Conservation (phyloP, 148 eudicot genomes). For the Oxyria digyna region DNA sequence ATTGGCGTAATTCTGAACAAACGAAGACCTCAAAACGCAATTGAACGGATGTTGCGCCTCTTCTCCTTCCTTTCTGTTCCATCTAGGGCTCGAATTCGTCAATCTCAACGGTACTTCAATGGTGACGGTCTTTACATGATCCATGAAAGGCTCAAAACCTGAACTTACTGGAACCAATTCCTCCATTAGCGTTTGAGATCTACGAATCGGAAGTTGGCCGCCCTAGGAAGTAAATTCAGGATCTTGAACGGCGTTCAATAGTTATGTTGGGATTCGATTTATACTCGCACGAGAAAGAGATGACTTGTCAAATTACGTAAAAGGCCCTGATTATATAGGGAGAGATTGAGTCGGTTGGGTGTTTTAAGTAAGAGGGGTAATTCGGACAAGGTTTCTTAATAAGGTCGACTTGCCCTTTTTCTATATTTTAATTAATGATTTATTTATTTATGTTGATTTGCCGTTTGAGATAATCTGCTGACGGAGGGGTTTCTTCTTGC, state of each 20-base stretch:
- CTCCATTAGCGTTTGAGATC: slow-evolving; percentile 4
- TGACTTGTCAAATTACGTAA: background rate
- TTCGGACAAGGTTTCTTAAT: background rate
- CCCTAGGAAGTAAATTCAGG: slow-evolving; percentile 11
- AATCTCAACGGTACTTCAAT: slow-evolving; percentile 5
- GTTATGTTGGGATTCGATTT: background rate
- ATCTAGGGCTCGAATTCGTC: background rate
- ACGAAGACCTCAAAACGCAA: slow-evolving; percentile 10
- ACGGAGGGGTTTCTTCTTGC: background rate
- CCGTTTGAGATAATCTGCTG: slow-evolving; percentile 1
- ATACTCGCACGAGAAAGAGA: background rate
- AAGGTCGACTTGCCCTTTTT: background rate
- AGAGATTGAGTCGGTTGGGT: background rate
- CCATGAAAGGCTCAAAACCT: slow-evolving; percentile 13
- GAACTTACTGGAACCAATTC: slow-evolving; percentile 9
- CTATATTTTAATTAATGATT: background rate
- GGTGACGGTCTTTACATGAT: background rate
- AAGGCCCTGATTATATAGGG: background rate
- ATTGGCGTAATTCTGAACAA: slow-evolving; percentile 31
- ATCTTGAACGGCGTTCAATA: slow-evolving; percentile 12
- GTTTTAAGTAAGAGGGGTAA: background rate
- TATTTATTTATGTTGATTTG: background rate
- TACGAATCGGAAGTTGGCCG: slow-evolving; percentile 1
- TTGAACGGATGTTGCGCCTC: background rate
- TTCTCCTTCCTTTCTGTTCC: background rate